These are phyloP conservation scores for Claviceps fusiformis DNA, from an alignment of 2,329 filamentous ascomycete genomes.

Conservation along the genomic window DNA sequence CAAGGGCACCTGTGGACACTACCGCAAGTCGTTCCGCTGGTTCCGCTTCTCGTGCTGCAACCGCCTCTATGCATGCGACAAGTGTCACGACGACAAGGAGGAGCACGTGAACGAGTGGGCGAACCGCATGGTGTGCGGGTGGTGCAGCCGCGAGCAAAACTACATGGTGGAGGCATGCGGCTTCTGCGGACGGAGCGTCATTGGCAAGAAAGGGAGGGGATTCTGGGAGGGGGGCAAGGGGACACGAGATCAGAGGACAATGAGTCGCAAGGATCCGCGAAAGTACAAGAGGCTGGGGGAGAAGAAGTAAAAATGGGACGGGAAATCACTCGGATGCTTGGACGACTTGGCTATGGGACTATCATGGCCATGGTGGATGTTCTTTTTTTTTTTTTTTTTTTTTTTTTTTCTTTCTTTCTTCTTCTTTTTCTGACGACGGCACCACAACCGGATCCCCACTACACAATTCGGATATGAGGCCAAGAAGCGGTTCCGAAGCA, in stretches of 20 bases:
- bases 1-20: slow-evolving; percentile 42
- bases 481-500: too few relatives aligned
- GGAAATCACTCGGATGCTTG: too few relatives aligned
- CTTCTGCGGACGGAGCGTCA: slow-evolving; percentile 56
- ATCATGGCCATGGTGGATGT: too few relatives aligned
- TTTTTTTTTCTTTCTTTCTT: too few relatives aligned
- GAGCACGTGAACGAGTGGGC: slow-evolving; percentile 71
- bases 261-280: slow-evolving; percentile 65
- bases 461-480: too few relatives aligned
- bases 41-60: slow-evolving; percentile 52
- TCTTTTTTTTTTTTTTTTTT: too few relatives aligned
- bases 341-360: too few relatives aligned
- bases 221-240: slow-evolving; percentile 85
- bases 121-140: slow-evolving; percentile 71
- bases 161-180: slow-evolving; percentile 64
- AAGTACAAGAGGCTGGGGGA: slow-evolving; percentile 51
- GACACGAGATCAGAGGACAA: slow-evolving; percentile 55
- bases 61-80: slow-evolving; percentile 47
- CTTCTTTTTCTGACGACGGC: too few relatives aligned
- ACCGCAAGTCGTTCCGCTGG: slow-evolving; percentile 46
- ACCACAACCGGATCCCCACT: too few relatives aligned
- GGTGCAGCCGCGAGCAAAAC: slow-evolving; percentile 67
- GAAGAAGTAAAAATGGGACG: not conserved
- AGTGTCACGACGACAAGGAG: slow-evolving; percentile 60
- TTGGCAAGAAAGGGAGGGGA: slow-evolving; percentile 51